Conservation (phyloP, 225 moss, liverwort and hornwort species). For the Polytrichum commune region DNA sequence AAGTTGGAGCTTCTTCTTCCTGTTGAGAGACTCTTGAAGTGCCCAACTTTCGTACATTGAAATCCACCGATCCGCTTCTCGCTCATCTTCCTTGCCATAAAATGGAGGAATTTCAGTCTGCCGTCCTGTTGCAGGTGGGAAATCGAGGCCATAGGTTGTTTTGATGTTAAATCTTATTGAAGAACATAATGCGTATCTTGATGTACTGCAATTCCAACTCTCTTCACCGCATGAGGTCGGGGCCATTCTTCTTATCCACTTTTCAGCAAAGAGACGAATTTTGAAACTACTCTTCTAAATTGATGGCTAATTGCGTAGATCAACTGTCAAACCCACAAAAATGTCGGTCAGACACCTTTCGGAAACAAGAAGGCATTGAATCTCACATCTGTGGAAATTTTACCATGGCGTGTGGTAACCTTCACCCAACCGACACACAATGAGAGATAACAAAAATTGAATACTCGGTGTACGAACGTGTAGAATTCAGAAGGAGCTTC, state of each 20-base stretch:
- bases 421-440: too few relatives aligned
- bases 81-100: constrained; percentile 22
- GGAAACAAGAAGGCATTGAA: too few relatives aligned
- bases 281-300: too few relatives aligned
- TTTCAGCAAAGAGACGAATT: not conserved
- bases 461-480: too few relatives aligned
- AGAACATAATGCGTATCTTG: constrained; percentile 42
- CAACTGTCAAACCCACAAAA: too few relatives aligned
- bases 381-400: too few relatives aligned
- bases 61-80: constrained; percentile 34
- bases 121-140: constrained; percentile 20
- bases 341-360: too few relatives aligned
- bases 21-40: constrained; percentile 39
- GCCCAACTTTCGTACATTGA: constrained; percentile 36
- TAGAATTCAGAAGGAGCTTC: too few relatives aligned
- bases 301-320: too few relatives aligned
- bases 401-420: too few relatives aligned
- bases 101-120: constrained; percentile 33
- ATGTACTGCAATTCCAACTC: constrained; percentile 9
- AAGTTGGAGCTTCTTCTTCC: constrained; percentile 45
- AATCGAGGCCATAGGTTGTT: constrained; percentile 42
- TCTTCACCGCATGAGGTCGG: constrained; percentile 33
- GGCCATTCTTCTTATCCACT: constrained; percentile 23
- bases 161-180: constrained; percentile 55
- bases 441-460: too few relatives aligned